Conservation (phyloP, 495 filamentous ascomycete genomes). For the Aspergillus bridgeri region DNA sequence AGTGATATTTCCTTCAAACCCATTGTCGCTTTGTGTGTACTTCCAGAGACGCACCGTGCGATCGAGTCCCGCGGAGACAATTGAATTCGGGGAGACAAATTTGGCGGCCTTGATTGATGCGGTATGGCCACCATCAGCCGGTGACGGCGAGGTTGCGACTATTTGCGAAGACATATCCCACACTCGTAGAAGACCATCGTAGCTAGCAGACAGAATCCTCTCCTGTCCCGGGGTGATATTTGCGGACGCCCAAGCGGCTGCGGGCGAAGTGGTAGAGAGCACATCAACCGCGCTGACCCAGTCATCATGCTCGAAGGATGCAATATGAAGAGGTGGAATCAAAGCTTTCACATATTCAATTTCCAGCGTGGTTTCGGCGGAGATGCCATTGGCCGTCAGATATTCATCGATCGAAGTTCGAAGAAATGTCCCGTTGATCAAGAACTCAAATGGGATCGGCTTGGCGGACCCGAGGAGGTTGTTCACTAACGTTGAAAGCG, state of each 20-base stretch:
- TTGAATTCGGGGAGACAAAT: slow-evolving; percentile 69
- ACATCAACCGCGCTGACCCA: slow-evolving; percentile 95
- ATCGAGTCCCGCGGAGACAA: slow-evolving; percentile 80
- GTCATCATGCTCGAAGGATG: slow-evolving; percentile 91
- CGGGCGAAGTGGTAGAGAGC: slow-evolving; percentile 61
- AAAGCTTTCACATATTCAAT: slow-evolving; percentile 91
- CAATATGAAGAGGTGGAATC: slow-evolving; percentile 79
- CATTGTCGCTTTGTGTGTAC: slow-evolving; percentile 63
- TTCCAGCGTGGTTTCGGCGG: slow-evolving; percentile 76
- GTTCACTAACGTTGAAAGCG: slow-evolving; percentile 89
- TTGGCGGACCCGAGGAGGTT: slow-evolving; percentile 74
- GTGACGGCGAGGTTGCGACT: slow-evolving; percentile 63
- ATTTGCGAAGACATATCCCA: slow-evolving; percentile 85
- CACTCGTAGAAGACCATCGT: slow-evolving; percentile 81
- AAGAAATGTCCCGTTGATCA: slow-evolving; percentile 87
- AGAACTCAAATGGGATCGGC: slow-evolving; percentile 91
- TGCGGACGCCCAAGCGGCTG: slow-evolving; percentile 53
- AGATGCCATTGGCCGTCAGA: slow-evolving; percentile 78
- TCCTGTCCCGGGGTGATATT: slow-evolving; percentile 49
- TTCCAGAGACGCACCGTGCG: slow-evolving; percentile 84
- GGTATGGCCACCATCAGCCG: slow-evolving; percentile 65
- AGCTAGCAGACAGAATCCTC: slow-evolving; percentile 81
- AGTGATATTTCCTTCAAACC: slow-evolving; percentile 58
- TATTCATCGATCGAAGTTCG: slow-evolving; percentile 86
- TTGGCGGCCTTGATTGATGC: slow-evolving; percentile 74